Evolutionary conservation across 495 filamentous ascomycete species (phyloP).

Genomic region (Xylona heveae): DNA sequence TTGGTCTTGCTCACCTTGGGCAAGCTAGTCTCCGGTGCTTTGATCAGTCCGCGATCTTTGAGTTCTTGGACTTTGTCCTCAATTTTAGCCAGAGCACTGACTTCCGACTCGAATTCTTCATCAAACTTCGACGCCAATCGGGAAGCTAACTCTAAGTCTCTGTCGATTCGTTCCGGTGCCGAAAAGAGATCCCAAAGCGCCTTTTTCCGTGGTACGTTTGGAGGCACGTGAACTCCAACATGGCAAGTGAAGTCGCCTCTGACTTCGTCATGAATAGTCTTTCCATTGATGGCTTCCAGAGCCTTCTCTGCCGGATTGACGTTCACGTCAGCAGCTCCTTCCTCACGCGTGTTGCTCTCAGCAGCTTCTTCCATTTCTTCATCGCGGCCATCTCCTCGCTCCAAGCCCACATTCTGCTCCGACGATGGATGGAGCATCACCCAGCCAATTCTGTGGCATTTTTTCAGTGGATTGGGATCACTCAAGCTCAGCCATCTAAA

Average conservation of each 20-base stretch:
- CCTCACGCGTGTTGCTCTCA: slow-evolving; percentile 20
- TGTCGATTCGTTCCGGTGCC: slow-evolving; percentile 66
- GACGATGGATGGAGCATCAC: slow-evolving; percentile 74
- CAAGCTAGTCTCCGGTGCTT: slow-evolving; percentile 38
- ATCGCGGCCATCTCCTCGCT: slow-evolving; percentile 34
- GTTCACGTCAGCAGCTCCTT: slow-evolving; percentile 9
- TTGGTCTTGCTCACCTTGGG: slow-evolving; percentile 36
- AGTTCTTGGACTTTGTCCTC: slow-evolving; percentile 72
- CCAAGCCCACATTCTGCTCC: slow-evolving; percentile 28
- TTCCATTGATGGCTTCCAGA: slow-evolving; percentile 80
- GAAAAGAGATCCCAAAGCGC: slow-evolving; percentile 94
- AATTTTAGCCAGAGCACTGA: slow-evolving; percentile 54
- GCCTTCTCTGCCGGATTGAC: slow-evolving; percentile 54
- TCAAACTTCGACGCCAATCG: slow-evolving; percentile 65
- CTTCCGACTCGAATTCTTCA: slow-evolving; percentile 41
- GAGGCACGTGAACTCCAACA: slow-evolving; percentile 85
- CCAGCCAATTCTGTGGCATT: slow-evolving; percentile 96
- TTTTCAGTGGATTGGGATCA: slow-evolving; percentile 90
- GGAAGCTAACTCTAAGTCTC: slow-evolving; percentile 58
- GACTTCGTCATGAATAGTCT: slow-evolving; percentile 81
- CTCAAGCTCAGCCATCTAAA: slow-evolving; percentile 85
- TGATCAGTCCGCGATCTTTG: slow-evolving; percentile 47
- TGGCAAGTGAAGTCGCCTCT: slow-evolving; percentile 94
- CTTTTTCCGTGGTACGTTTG: slow-evolving; percentile 74
- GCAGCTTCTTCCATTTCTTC: slow-evolving; percentile 38